phyloP scores from a whole-genome alignment of 306 rosid genomes.

The Casuarina cunninghamiana region DNA sequence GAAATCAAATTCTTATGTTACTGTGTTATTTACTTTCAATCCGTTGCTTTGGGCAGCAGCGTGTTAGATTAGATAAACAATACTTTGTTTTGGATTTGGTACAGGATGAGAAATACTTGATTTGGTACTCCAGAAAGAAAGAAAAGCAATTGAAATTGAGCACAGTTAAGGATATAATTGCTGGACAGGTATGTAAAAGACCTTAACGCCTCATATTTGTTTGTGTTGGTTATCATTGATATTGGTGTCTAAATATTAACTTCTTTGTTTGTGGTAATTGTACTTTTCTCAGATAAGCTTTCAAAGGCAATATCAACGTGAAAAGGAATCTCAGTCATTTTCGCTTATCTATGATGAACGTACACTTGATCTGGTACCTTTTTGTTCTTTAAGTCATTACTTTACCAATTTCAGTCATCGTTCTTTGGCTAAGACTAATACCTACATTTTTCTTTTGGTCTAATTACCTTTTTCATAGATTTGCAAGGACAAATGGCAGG shows the following conservation, averaged over 20 bases:
- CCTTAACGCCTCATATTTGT: constrained; percentile 7
- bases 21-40: background rate
- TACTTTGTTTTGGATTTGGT: constrained; percentile 21
- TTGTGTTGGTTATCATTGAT: background rate
- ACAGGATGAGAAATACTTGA: constrained; percentile 82
- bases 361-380: constrained; percentile 74
- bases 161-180: constrained; percentile 55
- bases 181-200: constrained; percentile 65
- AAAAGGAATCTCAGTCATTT: constrained; percentile 67
- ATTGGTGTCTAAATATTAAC: constrained; percentile 10
- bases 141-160: constrained; percentile 74
- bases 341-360: constrained; percentile 74
- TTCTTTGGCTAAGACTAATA: constrained; percentile 14
- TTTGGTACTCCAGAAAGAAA: constrained; percentile 74
- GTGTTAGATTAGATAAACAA: constrained; percentile 2
- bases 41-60: background rate
- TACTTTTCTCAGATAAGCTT: constrained; percentile 54
- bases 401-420: background rate
- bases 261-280: constrained; percentile 28
- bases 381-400: constrained; percentile 2
- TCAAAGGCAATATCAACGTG: constrained; percentile 55
- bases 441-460: constrained; percentile 5
- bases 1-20: background rate
- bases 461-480: constrained; percentile 41
- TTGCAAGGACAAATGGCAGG: constrained; percentile 82